Conservation (phyloP, 495 filamentous ascomycete genomes). For the Neurospora sp. region DNA sequence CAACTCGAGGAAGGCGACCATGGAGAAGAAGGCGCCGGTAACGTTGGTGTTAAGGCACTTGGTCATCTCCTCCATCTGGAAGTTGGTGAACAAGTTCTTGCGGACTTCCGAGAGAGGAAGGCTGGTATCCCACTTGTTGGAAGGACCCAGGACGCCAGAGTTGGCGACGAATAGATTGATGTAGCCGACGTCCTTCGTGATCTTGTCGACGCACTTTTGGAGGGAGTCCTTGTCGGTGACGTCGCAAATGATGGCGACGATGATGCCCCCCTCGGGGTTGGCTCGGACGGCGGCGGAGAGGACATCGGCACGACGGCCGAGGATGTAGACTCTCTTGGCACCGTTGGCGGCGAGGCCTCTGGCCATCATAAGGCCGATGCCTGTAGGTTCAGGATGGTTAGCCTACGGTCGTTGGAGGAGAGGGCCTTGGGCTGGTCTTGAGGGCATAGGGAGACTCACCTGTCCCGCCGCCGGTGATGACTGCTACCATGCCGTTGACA, state of each 20-base stretch:
- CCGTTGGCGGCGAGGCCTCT: conserved; percentile 53
- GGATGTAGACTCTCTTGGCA: conserved; percentile 57
- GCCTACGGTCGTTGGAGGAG: too few relatives aligned
- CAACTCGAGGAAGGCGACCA: conserved; percentile 54
- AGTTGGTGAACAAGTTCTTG: conserved; percentile 24
- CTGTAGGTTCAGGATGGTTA: conserved; percentile 19
- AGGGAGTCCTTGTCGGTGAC: conserved; percentile 54
- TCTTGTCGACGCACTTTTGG: conserved; percentile 42
- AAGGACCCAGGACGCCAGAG: conserved; percentile 40
- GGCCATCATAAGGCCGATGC: conserved; percentile 57
- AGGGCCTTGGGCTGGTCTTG: background rate
- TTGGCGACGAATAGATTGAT: conserved; percentile 60
- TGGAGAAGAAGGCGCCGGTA: conserved; percentile 50
- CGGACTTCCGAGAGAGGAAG: conserved; percentile 32
- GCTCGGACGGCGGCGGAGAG: conserved; percentile 29
- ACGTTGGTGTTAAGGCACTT: conserved; percentile 47
- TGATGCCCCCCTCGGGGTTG: conserved; percentile 15
- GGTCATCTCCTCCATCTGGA: conserved; percentile 41
- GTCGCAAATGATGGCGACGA: conserved; percentile 53
- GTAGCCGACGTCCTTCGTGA: conserved; percentile 29
- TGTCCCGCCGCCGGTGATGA: conserved; percentile 51
- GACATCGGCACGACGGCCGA: conserved; percentile 47
- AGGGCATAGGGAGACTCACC: conserved; percentile 23
- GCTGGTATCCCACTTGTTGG: conserved; percentile 21
- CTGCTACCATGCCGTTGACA: conserved; percentile 50